Evolutionary conservation across 129 eudicot genomes (phyloP).

Genomic region (Arctium minus): DNA sequence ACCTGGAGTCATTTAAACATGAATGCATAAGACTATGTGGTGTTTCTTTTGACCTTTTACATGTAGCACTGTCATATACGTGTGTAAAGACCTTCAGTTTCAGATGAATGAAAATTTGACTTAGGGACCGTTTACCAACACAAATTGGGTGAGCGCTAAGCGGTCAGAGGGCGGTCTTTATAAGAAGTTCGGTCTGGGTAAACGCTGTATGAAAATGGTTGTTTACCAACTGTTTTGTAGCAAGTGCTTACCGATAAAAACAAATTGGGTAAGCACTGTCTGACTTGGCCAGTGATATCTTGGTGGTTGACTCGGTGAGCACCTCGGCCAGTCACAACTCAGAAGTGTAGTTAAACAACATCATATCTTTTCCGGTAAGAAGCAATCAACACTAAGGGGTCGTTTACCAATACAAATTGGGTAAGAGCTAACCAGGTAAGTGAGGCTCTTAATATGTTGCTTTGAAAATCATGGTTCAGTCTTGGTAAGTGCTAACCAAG

Average conservation of each 20-base stretch:
- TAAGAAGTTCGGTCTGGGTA: background rate
- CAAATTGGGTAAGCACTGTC: background rate
- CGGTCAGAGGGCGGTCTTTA: too few species aligned
- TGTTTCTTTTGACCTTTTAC: background rate
- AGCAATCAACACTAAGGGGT: background rate
- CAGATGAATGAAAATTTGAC: background rate
- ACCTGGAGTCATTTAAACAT: slow-evolving; percentile 28
- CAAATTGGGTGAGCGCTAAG: background rate
- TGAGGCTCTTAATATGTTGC: too few species aligned
- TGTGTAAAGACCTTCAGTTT: background rate
- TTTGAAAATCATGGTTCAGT: too few species aligned
- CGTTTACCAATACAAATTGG: background rate
- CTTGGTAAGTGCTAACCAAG: background rate
- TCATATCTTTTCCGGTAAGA: background rate
- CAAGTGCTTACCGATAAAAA: background rate
- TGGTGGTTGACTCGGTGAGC: background rate
- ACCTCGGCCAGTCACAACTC: background rate
- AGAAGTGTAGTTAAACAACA: background rate
- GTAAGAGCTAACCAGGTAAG: background rate
- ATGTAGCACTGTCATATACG: background rate
- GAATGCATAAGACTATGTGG: background rate
- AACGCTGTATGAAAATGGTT: background rate
- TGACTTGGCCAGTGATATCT: background rate
- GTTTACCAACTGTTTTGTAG: background rate
- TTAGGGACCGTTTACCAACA: background rate